Percentiles rank a stretch among this genome's conserved stretches.
These are phyloP conservation scores for Nicotiana paniculata DNA, from an alignment of 257 asterid species.

Conservation along the genomic window DNA sequence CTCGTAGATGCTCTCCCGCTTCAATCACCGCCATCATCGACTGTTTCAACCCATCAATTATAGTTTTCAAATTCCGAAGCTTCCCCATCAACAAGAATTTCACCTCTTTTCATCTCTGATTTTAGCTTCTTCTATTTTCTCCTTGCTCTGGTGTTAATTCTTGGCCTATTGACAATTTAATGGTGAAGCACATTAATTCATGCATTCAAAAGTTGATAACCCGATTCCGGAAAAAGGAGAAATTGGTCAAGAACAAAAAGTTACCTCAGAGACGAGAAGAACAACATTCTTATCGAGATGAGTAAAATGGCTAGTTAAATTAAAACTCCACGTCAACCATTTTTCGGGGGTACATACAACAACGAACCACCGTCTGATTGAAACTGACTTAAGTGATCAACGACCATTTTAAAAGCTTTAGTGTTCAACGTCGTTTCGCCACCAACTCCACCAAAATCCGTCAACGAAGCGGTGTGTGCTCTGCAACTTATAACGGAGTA, in stretches of 20 bases:
- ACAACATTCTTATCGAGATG: conserved; percentile 62
- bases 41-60: too few relatives aligned
- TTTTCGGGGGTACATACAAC: conserved; percentile 86
- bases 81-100: too few relatives aligned
- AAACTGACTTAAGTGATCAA: conserved; percentile 50
- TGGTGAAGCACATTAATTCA: too few relatives aligned
- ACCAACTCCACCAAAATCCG: conserved; percentile 92
- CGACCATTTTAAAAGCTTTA: conserved; percentile 56
- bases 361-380: conserved; percentile 66
- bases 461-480: conserved; percentile 46
- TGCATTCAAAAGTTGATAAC: too few relatives aligned
- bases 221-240: background rate
- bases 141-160: too few relatives aligned
- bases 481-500: conserved; percentile 56
- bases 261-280: conserved; percentile 85
- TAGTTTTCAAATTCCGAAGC: too few relatives aligned
- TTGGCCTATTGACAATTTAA: too few relatives aligned
- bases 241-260: background rate
- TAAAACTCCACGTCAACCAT: conserved; percentile 90
- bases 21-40: too few relatives aligned
- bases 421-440: conserved; percentile 79
- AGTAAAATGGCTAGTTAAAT: conserved; percentile 85
- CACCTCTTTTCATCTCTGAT: too few relatives aligned
- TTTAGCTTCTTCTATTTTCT: too few relatives aligned
- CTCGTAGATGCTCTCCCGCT: too few relatives aligned